These are phyloP conservation scores for Mrakia frigida DNA, from an alignment of 768 basidiomycete genomes.

Conservation along the genomic window DNA sequence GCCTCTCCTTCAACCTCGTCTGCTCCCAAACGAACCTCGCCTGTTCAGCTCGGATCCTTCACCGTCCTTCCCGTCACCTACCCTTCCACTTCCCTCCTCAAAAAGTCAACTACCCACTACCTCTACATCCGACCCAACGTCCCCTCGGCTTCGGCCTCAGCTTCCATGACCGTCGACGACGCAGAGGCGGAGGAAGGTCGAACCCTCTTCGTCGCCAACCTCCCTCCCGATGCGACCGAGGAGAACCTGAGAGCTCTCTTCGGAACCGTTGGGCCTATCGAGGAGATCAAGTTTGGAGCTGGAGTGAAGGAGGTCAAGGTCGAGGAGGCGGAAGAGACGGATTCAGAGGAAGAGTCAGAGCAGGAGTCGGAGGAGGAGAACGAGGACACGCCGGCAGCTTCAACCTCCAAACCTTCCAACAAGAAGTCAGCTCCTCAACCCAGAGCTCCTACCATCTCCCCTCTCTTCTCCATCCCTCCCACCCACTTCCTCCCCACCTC, in stretches of 20 bases:
- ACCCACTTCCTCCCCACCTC: conserved; percentile 57
- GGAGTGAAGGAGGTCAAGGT: conserved; percentile 34
- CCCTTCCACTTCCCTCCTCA: background rate
- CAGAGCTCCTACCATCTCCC: conserved; percentile 47
- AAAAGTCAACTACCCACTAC: conserved; percentile 52
- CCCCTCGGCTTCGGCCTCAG: conserved; percentile 35
- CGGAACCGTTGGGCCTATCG: conserved; percentile 68
- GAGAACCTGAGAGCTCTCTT: conserved; percentile 73
- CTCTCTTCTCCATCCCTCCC: conserved; percentile 60
- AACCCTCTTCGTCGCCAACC: conserved; percentile 81
- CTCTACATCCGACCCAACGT: conserved; percentile 70
- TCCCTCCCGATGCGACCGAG: conserved; percentile 82
- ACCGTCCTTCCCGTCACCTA: conserved; percentile 24
- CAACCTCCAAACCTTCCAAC: conserved; percentile 35
- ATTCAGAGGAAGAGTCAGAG: conserved; percentile 35
- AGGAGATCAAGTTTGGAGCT: conserved; percentile 61
- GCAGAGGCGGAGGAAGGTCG: conserved; percentile 50
- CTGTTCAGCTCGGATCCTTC: conserved; percentile 12
- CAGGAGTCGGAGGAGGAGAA: conserved; percentile 38
- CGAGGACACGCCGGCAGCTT: conserved; percentile 38
- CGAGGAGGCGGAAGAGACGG: conserved; percentile 25
- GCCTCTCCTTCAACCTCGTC: background rate
- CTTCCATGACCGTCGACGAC: conserved; percentile 18
- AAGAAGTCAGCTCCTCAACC: conserved; percentile 47
- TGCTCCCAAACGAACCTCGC: background rate